Percentiles rank a stretch among this genome's conserved stretches.
Conservation (phyloP, 495 filamentous ascomycete genomes). For the Hamigera avellanea region DNA sequence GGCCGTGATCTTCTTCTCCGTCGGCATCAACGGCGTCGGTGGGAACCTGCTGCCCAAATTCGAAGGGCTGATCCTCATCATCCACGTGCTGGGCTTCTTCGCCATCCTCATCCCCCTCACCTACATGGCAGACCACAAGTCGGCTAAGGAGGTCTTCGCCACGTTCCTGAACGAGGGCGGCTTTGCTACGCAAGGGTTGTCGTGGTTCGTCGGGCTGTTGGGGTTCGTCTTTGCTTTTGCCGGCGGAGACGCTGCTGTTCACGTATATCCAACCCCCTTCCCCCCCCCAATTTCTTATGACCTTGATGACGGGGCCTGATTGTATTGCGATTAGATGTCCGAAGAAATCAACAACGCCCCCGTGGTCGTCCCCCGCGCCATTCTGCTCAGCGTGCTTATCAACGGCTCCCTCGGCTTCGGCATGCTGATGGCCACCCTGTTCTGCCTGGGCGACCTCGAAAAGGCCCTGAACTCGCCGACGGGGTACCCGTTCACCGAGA, state of each 20-base stretch:
- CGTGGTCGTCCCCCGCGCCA: conserved; percentile 22
- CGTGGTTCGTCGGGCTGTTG: conserved; percentile 21
- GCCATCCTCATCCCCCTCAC: conserved; percentile 30
- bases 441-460: conserved; percentile 28
- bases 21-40: conserved; percentile 28
- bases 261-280: background rate
- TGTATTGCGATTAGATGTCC: too few relatives aligned
- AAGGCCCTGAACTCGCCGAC: conserved; percentile 24
- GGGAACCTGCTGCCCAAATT: conserved; percentile 30
- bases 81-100: conserved; percentile 37
- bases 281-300: background rate
- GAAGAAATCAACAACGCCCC: conserved; percentile 37
- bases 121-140: conserved; percentile 26
- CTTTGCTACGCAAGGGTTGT: conserved; percentile 20
- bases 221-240: conserved; percentile 7
- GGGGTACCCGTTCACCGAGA: conserved; percentile 41
- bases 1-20: conserved; percentile 16
- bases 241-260: conserved; percentile 2
- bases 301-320: too few relatives aligned
- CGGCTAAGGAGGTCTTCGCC: conserved; percentile 31
- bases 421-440: conserved; percentile 28
- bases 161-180: conserved; percentile 23
- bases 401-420: conserved; percentile 31
- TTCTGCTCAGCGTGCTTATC: conserved; percentile 28
- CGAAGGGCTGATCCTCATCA: conserved; percentile 31